Evolutionary conservation across 805 yeast species (phyloP), one percentile per base, ranked within the genome.

Genomic region (Saccharomycopsis vini): DNA sequence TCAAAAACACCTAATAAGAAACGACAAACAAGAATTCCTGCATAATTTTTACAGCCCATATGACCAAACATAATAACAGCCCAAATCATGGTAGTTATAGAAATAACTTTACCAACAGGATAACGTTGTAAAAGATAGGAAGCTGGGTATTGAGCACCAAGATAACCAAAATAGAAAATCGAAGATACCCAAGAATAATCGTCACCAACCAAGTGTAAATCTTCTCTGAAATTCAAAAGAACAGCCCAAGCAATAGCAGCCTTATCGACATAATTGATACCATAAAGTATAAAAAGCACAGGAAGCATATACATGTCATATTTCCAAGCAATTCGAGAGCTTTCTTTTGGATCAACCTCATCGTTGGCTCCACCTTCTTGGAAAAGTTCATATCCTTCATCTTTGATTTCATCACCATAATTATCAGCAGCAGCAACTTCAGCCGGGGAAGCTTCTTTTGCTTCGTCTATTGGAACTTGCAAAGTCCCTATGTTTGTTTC

Each of bases 181-280:
- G 70, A 58, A 1, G 68, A 66, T 18, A 64, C 54, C 71, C 72
- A 67, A 23, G 62, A 52, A 42, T 64, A 66, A 47, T 55, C 61
- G 43, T 62, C 61, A 6, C 75, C 72, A 6, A 12, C 18, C 56
- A 73, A 60, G 26, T 63, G 43, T 21, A 59, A 59, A 52, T 68
- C 74, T 6, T 52, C 51, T 41, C 61, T 60, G 36, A 73, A 49
- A 10, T 74, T 75, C 51, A 69, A 63, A 37, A 72, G 60, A 3
- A 75, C 67, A 3, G 75, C 75, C 50, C 62, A 66, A 2, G 70
- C 60, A 41, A 59, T n/a, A n/a, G n/a, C n/a, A n/a, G n/a, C n/a
- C n/a, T n/a, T 28, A n/a, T 28, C 31, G n/a, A 28, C 31, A n/a
- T 28, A 28, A 28, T 28, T 28, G 31, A 28, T 13, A 28, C 31